These are phyloP conservation scores for Pyrenochaeta sp. DNA, from an alignment of 2,329 filamentous ascomycete species.

Conservation along the genomic window DNA sequence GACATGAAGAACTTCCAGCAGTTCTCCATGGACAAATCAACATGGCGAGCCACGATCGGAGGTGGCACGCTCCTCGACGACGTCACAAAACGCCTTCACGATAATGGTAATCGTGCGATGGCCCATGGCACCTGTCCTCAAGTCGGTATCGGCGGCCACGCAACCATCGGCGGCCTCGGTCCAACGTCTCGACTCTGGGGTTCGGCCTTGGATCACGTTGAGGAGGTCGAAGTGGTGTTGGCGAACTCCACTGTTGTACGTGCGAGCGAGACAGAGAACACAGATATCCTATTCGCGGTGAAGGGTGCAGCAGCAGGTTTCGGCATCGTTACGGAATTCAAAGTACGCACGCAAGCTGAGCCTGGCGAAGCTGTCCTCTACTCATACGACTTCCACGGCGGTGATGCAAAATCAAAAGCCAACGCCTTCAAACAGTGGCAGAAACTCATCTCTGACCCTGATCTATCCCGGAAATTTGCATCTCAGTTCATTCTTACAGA, in stretches of 20 bases:
- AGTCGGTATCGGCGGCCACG: constrained; percentile 49
- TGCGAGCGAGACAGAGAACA: constrained; percentile 47
- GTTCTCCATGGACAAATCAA: constrained; percentile 55
- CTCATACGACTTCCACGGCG: constrained; percentile 42
- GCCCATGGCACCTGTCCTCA: constrained; percentile 57
- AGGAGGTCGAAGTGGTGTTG: constrained; percentile 50
- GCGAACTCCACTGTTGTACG: constrained; percentile 51
- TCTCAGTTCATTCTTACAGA: constrained; percentile 44
- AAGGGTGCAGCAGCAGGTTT: constrained; percentile 55
- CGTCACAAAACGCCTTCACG: constrained; percentile 45
- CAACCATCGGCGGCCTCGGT: constrained; percentile 48
- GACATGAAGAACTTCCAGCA: constrained; percentile 59
- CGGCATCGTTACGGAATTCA: constrained; percentile 53
- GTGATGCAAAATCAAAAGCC: constrained; percentile 32
- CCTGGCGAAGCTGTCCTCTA: constrained; percentile 44
- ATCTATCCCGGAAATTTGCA: constrained; percentile 45
- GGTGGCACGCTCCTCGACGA: constrained; percentile 59
- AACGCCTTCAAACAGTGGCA: constrained; percentile 49
- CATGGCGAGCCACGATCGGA: constrained; percentile 57
- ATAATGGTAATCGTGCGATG: constrained; percentile 53
- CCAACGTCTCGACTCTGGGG: constrained; percentile 46
- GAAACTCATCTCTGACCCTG: constrained; percentile 40
- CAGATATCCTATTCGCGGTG: constrained; percentile 54
- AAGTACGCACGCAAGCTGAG: constrained; percentile 47
- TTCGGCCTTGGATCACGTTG: constrained; percentile 43